Evolutionary conservation across 306 rosid genomes (phyloP), one percentile per base, ranked within the genome.

Genomic region (Calophaca sinica): DNA sequence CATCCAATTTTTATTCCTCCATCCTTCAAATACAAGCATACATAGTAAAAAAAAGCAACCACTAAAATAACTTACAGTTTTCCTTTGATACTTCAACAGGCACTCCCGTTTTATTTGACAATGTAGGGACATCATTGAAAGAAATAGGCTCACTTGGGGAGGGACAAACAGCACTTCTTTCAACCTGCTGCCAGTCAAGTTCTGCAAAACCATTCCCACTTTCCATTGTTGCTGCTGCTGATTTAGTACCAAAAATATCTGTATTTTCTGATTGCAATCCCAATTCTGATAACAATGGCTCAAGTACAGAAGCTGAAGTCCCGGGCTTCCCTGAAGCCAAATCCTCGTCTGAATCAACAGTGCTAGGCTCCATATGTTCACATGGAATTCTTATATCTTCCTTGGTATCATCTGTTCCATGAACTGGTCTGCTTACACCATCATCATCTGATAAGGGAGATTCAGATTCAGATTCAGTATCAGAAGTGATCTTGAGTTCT

Each of bases 381-480:
- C 32, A 51, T 45, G 70, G 80, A 85, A 71, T 61, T 51, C 86
- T 14, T 20, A 77, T 20, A 75, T 67, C 80, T 70, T 85, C 86
- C 68, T 70, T 81, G 74, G 54, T 50, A 55, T 73, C 68, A 69
- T 50, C 58, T 13, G 31, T 77, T 51, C 70, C 81, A 6, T 2
- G 49, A 77, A 77, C 57, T 41, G 79, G 70, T 39, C 63, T 68
- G 74, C 63, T 70, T 79, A 52, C 68, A 44, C 62, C 86, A 7
- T 81, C 91, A 61, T 84, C 81, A 20, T 87, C 94, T 52, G 93
- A 90, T 48, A 71, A 72, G 44, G 67, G 70, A 82, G 57, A 80
- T 68, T 90, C 97, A 7, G 90, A 88, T 81, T 90, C 96, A 26
- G 98, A 89, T 70, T 90, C 98, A 8, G 90, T 84, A 82, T 96